Evolutionary conservation across 192 early-diverging fungal genomes (phyloP).

Genomic region (Backusella liffmaniae): DNA sequence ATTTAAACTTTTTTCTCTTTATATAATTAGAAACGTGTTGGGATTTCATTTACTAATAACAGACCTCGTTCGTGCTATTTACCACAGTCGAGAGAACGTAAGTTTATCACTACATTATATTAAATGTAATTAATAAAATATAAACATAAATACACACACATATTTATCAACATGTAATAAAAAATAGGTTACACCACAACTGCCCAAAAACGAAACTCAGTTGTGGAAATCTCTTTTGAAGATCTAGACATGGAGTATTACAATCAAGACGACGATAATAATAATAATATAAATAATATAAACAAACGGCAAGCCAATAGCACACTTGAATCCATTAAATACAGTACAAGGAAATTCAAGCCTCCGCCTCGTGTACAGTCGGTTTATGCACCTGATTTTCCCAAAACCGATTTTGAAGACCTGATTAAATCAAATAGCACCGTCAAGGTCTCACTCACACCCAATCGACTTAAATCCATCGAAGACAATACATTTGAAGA

Average conservation of each 20-base stretch:
- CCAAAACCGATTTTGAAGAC: conserved; percentile 53
- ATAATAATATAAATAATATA: not conserved
- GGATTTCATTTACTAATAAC: not conserved
- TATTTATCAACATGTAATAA: no score
- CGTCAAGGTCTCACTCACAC: conserved; percentile 56
- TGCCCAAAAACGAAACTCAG: conserved; percentile 6
- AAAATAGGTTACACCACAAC: not conserved
- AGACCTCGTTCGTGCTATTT: not conserved
- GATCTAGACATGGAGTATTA: conserved; percentile 22
- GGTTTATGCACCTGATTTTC: conserved; percentile 38
- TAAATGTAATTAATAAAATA: not conserved
- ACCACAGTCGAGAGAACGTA: conserved; percentile 6
- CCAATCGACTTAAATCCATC: conserved; percentile 54
- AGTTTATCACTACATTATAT: not conserved
- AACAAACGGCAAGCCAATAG: not conserved
- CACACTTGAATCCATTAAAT: not conserved
- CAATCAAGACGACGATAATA: not conserved
- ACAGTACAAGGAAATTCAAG: conserved; percentile 2
- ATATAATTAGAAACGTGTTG: conserved; percentile 16
- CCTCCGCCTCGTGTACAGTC: conserved; percentile 2
- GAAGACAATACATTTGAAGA: conserved; percentile 35
- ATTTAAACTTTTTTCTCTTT: not conserved
- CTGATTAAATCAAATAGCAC: conserved; percentile 49
- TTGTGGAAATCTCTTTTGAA: conserved; percentile 25
- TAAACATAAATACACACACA: not conserved